A percentile compares a stretch with the other conserved stretches of the same genome.
Conservation (phyloP, 306 rosid species). For the Sindora glabra region DNA sequence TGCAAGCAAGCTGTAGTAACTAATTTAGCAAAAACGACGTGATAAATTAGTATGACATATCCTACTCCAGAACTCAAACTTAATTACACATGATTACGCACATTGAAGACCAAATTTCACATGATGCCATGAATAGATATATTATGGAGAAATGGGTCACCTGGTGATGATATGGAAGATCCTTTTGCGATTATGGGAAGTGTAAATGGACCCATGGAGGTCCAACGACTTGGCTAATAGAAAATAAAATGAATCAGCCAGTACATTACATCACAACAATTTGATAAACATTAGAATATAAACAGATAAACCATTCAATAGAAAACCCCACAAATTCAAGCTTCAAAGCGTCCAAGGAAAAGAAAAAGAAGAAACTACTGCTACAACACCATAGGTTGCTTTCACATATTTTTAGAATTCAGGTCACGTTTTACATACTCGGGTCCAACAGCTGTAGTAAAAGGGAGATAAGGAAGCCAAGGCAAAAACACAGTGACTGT, state of each 20-base stretch:
- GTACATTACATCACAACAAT: background rate
- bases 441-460: background rate
- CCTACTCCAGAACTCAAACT: background rate
- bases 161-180: conserved; percentile 35
- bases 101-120: background rate
- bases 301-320: background rate
- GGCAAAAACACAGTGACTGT: background rate
- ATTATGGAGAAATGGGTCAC: conserved; percentile 17
- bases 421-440: background rate
- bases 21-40: no score
- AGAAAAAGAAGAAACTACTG: background rate
- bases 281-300: background rate
- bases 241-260: conserved; percentile 11
- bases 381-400: background rate
- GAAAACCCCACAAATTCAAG: no score
- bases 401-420: background rate
- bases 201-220: conserved; percentile 46
- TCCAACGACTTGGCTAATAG: conserved; percentile 7
- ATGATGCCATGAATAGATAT: background rate
- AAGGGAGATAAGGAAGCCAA: no score
- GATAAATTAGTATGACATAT: no score
- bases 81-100: background rate
- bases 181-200: conserved; percentile 36
- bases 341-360: background rate
- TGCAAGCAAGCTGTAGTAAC: no score